Evolutionary conservation across 2,329 filamentous ascomycete genomes (phyloP).

Genomic region (Pseudogymnoascus sp.): DNA sequence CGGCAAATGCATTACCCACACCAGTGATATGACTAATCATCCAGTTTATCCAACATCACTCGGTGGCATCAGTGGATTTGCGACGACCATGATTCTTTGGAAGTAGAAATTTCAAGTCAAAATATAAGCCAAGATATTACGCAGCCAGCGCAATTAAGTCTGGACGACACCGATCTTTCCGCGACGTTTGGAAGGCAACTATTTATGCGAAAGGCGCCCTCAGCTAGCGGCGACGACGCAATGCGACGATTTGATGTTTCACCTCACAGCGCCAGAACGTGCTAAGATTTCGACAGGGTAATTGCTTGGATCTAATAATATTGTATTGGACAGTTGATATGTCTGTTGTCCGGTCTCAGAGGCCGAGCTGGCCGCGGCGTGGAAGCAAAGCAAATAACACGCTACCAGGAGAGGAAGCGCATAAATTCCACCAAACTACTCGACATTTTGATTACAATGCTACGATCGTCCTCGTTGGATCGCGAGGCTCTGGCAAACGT

Average conservation of each 20-base stretch:
- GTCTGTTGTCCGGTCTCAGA: not conserved
- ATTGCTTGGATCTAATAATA: not conserved
- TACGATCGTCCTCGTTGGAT: conserved; percentile 64
- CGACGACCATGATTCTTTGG: not conserved
- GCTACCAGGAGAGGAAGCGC: not conserved
- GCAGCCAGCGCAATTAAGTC: not conserved
- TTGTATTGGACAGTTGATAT: not conserved
- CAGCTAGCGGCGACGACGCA: not conserved
- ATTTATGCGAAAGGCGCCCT: not conserved
- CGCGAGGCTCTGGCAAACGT: conserved; percentile 67
- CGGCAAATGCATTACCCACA: conserved; percentile 4
- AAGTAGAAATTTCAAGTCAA: not conserved
- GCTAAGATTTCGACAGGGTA: not conserved
- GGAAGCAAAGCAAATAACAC: not conserved
- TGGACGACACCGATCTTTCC: not conserved
- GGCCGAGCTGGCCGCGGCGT: not conserved
- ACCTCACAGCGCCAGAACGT: not conserved
- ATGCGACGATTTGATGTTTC: conserved; percentile 6
- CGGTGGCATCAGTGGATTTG: not conserved
- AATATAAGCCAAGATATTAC: not conserved
- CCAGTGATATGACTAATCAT: not conserved
- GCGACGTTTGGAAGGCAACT: not conserved
- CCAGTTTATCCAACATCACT: not conserved
- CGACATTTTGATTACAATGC: conserved; percentile 38
- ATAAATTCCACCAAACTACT: conserved; percentile 3